A percentile compares a stretch with the other conserved stretches of the same genome.
Evolutionary conservation across 2,329 filamentous ascomycete genomes (phyloP).

Genomic region (Pyrenochaeta sp.): DNA sequence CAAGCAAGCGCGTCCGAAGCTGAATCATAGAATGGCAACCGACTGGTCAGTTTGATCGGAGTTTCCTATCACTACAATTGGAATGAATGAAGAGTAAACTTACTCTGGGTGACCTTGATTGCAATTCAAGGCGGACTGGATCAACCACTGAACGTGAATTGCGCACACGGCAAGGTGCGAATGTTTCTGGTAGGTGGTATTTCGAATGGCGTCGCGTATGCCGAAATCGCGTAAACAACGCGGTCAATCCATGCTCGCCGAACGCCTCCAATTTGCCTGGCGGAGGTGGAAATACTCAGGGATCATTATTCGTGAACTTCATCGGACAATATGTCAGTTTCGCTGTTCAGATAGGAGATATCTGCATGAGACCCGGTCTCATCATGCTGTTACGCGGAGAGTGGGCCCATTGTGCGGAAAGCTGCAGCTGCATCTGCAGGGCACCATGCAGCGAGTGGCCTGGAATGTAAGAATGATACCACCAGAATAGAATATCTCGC

Average conservation of each 20-base stretch:
- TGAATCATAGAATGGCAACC: not conserved
- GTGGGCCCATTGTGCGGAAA: constrained; percentile 18
- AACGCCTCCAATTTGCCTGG: constrained; percentile 18
- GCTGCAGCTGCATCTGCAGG: constrained; percentile 16
- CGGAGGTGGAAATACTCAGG: constrained; percentile 14
- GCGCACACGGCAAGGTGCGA: not conserved
- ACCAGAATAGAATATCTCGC: not conserved
- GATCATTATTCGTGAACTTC: constrained; percentile 9
- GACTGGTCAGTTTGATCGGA: not conserved
- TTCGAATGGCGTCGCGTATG: not conserved
- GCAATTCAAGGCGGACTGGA: not conserved
- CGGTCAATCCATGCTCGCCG: constrained; percentile 3
- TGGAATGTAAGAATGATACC: not conserved
- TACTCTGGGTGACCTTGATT: not conserved
- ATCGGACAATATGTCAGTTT: constrained; percentile 8
- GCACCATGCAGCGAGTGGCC: not conserved
- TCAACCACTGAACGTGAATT: not conserved
- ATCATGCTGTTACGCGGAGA: constrained; percentile 11
- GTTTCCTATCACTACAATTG: not conserved
- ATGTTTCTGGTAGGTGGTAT: too few relatives aligned
- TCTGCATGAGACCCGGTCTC: constrained; percentile 6
- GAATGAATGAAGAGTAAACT: not conserved
- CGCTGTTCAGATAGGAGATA: constrained; percentile 4
- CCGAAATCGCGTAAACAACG: constrained; percentile 18
- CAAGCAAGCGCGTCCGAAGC: not conserved